Base-by-base conservation (phyloP, 208 protist genomes). In the Trypanosoma rangeli region DNA sequence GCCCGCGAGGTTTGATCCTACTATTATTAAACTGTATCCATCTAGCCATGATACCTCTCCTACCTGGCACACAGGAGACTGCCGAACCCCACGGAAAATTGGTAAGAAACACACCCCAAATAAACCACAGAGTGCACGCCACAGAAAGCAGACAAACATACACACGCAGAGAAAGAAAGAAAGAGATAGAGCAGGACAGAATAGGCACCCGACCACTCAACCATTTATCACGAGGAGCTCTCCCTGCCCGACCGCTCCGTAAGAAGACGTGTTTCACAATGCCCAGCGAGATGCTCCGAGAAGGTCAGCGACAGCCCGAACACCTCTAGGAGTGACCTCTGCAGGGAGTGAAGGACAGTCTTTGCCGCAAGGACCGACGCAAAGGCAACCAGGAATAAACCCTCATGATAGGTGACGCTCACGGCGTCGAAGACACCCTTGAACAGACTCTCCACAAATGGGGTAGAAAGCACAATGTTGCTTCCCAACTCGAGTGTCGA, bases 391-490 rank as follows among this genome's bases (percentile, higher is more conserved):
- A 71, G 28, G 42, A 94, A 90, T 26, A 65, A 77, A 4, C 68
- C 52, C n/a, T 69, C n/a, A 24, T 77, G 26, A 64, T 86, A 94
- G 20, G 61, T 69, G 37, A 89, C 65, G 12, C 59, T 29, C 3
- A 42, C 74, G 0, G 84, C 84, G 42, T 80, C 80, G 66, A 94
- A 88, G 55, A 94, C 68, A 0, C 83, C 86, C 15, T 62, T 67
- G 61, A 94, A 87, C 12, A 94, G 55, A 44, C 82, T 78, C 28
- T 81, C 54, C 49, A 88, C 80, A 56, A 88, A 84, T 15, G 86
- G 68, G 13, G 84, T 92, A 3, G 86, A 78, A 55, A 94, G 74
- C 55, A 87, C 48, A 53, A 90, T 68, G 52, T 82, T 64, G 9
- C 68, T 74, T n/a, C 89, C 86, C n/a, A 92, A 70, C 18, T 81